phyloP scores from a whole-genome alignment of 2,329 filamentous ascomycete species.

The Diaporthe vexans region DNA sequence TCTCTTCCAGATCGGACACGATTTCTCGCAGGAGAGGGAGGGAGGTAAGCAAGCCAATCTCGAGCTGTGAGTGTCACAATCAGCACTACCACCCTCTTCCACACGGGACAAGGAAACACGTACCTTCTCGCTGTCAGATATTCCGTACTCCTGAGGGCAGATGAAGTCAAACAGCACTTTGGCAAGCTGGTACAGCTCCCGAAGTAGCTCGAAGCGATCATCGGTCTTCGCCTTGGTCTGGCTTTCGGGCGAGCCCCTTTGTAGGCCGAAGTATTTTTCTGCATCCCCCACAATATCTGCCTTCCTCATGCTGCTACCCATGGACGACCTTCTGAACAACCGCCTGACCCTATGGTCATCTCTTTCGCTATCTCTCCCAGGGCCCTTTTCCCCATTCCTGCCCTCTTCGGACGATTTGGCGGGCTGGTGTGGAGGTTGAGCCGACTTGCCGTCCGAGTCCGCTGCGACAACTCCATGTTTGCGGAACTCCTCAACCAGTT shows the following conservation, averaged over 20 bases:
- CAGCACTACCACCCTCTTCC: slow-evolving; percentile 3
- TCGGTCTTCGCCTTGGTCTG: slow-evolving; percentile 85
- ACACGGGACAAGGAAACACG: slow-evolving; percentile 34
- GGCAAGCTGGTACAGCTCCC: slow-evolving; percentile 92
- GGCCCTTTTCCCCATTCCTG: slow-evolving; percentile 51
- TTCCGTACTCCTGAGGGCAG: slow-evolving; percentile 97
- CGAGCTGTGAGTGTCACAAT: slow-evolving; percentile 65
- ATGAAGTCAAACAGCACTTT: slow-evolving; percentile 99
- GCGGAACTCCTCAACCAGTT: slow-evolving; percentile 81
- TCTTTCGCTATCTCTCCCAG: slow-evolving; percentile 58
- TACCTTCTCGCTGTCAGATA: slow-evolving; percentile 89
- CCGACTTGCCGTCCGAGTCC: slow-evolving; percentile 51
- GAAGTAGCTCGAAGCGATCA: slow-evolving; percentile 85
- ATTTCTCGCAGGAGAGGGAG: slow-evolving; percentile 96
- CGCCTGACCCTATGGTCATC: slow-evolving; percentile 58
- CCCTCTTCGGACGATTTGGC: slow-evolving; percentile 54
- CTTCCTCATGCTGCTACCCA: slow-evolving; percentile 67
- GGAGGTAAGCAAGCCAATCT: slow-evolving; percentile 95
- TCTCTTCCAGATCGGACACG: slow-evolving; percentile 95
- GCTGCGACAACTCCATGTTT: slow-evolving; percentile 53
- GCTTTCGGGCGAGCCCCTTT: slow-evolving; percentile 75
- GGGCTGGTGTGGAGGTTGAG: slow-evolving; percentile 52
- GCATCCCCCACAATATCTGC: slow-evolving; percentile 69
- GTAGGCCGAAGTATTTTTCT: slow-evolving; percentile 90
- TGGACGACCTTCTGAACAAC: slow-evolving; percentile 73